Evolutionary conservation across 768 basidiomycete genomes (phyloP).

Genomic region (Tricholoma sp.): DNA sequence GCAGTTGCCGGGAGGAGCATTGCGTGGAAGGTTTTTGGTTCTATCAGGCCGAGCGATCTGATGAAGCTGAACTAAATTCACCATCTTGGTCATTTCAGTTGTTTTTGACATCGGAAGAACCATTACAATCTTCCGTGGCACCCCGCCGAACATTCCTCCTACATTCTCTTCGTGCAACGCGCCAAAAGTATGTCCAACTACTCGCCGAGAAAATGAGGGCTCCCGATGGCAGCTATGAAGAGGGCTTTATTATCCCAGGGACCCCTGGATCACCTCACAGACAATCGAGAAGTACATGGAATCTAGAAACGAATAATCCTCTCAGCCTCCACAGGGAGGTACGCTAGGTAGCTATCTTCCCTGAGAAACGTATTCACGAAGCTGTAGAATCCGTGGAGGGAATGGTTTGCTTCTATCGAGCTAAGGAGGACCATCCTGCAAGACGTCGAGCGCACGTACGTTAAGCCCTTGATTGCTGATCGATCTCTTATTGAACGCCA

Average conservation of each 20-base stretch:
- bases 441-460: slow-evolving; percentile 94
- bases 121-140: slow-evolving; percentile 48
- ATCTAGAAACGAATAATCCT: slow-evolving; percentile 74
- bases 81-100: slow-evolving; percentile 38
- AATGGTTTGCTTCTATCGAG: slow-evolving; percentile 89
- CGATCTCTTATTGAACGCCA: slow-evolving; percentile 4
- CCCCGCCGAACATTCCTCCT: slow-evolving; percentile 30
- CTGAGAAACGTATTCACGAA: not conserved
- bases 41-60: slow-evolving; percentile 5
- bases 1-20: slow-evolving; percentile 73
- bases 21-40: slow-evolving; percentile 69
- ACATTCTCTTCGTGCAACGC: slow-evolving; percentile 41
- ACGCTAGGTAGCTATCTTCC: slow-evolving; percentile 9
- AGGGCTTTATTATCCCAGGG: slow-evolving; percentile 56
- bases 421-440: slow-evolving; percentile 85
- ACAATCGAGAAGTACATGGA: slow-evolving; percentile 25
- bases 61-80: slow-evolving; percentile 12
- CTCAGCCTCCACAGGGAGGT: slow-evolving; percentile 77
- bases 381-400: slow-evolving; percentile 91
- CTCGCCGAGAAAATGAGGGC: slow-evolving; percentile 71
- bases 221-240: slow-evolving; percentile 82
- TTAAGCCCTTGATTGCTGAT: slow-evolving; percentile 10
- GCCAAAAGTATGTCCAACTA: slow-evolving; percentile 52
- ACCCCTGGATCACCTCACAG: slow-evolving; percentile 28
- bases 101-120: slow-evolving; percentile 64